Conservation (phyloP, 805 yeast genomes). For the Zygosaccharomyces gambellarensis region DNA sequence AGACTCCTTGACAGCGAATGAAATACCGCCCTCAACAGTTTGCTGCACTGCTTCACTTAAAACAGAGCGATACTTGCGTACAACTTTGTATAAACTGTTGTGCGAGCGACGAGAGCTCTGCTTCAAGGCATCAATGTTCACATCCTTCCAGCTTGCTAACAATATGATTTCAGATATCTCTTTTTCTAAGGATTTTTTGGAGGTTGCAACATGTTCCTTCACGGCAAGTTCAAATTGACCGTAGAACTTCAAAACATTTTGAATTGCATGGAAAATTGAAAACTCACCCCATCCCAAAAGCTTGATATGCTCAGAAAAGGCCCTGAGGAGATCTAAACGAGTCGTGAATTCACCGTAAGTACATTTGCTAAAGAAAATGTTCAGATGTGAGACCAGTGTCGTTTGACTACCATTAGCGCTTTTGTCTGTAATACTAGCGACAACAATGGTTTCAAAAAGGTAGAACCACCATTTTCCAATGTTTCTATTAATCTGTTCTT, state of each 20-base stretch:
- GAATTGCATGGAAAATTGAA: slow-evolving; percentile 25
- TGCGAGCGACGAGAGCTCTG: slow-evolving; percentile 93
- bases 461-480: slow-evolving; percentile 90
- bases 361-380: slow-evolving; percentile 69
- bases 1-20: slow-evolving; percentile 15
- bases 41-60: slow-evolving; percentile 48
- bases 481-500: slow-evolving; percentile 40
- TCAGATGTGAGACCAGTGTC: slow-evolving; percentile 53
- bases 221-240: slow-evolving; percentile 56
- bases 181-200: slow-evolving; percentile 60
- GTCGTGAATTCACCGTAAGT: slow-evolving; percentile 66
- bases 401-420: slow-evolving; percentile 26
- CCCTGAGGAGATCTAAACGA: slow-evolving; percentile 55
- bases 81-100: slow-evolving; percentile 71
- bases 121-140: slow-evolving; percentile 85
- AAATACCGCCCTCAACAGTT: slow-evolving; percentile 54
- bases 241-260: slow-evolving; percentile 52
- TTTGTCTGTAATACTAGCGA: slow-evolving; percentile 39
- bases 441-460: slow-evolving; percentile 72
- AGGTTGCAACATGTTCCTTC: slow-evolving; percentile 39
- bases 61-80: slow-evolving; percentile 71
- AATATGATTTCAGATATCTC: slow-evolving; percentile 79
- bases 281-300: slow-evolving; percentile 28
- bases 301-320: slow-evolving; percentile 56
- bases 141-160: slow-evolving; percentile 96